Conservation (phyloP, 768 basidiomycete genomes). For the Clavaria fumosa region DNA sequence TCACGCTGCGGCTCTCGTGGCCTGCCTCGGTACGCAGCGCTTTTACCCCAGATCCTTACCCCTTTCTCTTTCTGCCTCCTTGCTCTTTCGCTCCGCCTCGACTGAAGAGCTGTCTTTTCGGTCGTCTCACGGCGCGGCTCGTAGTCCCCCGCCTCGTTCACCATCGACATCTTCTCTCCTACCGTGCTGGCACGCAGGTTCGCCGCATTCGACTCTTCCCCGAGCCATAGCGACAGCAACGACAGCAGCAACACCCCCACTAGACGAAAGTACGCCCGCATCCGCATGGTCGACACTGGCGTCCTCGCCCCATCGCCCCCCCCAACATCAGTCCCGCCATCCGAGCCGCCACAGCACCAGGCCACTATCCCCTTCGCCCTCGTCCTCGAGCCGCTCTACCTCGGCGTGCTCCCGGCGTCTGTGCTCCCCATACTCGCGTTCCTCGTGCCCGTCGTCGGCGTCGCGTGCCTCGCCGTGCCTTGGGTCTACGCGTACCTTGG, state of each 20-base stretch:
- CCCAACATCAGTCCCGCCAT: slow-evolving; percentile 11
- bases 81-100: background rate
- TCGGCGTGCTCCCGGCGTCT: slow-evolving; percentile 44
- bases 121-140: too few relatives aligned
- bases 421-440: slow-evolving; percentile 23
- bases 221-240: background rate
- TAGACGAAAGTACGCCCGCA: slow-evolving; percentile 38
- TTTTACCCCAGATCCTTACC: slow-evolving; percentile 4
- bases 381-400: slow-evolving; percentile 40
- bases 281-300: slow-evolving; percentile 38
- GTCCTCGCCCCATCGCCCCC: slow-evolving; percentile 26
- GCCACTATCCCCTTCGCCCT: slow-evolving; percentile 42
- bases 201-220: slow-evolving; percentile 7
- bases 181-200: slow-evolving; percentile 13
- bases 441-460: slow-evolving; percentile 16
- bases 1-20: slow-evolving; percentile 41
- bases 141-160: slow-evolving; percentile 32
- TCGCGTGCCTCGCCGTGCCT: slow-evolving; percentile 14
- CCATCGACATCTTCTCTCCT: slow-evolving; percentile 24
- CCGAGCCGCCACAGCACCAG: too few relatives aligned
- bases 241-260: background rate
- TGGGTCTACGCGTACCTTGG: slow-evolving; percentile 16
- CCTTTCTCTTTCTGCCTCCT: background rate
- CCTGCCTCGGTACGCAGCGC: slow-evolving; percentile 33
- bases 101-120: background rate